These are phyloP conservation scores for Syzygium aromaticum DNA, from an alignment of 345 rosid genomes.

Conservation along the genomic window DNA sequence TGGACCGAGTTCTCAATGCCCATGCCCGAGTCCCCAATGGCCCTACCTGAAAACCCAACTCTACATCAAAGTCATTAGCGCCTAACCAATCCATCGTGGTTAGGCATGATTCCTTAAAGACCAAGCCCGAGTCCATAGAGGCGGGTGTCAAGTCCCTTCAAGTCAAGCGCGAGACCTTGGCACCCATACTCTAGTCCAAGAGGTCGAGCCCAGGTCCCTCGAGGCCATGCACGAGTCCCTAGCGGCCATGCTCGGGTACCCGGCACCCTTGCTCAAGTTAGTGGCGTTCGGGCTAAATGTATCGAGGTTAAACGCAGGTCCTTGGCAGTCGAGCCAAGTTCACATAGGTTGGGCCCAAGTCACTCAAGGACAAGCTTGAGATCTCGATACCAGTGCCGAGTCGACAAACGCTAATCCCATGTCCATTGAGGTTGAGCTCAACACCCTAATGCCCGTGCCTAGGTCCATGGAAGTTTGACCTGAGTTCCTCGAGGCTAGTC, in stretches of 20 bases:
- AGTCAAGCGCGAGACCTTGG: no score
- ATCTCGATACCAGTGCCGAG: fast-evolving
- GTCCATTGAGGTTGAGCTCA: background rate
- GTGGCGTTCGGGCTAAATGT: background rate
- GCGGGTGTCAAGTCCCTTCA: no score
- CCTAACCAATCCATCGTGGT: background rate
- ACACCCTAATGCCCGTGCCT: background rate
- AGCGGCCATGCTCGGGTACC: fast-evolving
- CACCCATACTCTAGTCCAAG: no score
- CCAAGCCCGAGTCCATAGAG: no score
- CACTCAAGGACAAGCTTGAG: background rate
- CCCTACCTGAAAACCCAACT: background rate
- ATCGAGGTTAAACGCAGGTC: fast-evolving
- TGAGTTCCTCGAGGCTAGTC: background rate
- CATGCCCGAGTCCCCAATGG: fast-evolving
- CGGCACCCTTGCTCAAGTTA: background rate
- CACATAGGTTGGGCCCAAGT: background rate
- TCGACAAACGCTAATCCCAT: fast-evolving
- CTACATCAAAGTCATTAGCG: background rate
- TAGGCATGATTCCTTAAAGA: background rate
- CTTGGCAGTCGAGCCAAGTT: fast-evolving
- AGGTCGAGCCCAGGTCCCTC: background rate
- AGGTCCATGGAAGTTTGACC: background rate
- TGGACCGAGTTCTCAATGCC: fast-evolving
- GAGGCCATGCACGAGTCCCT: background rate